Base-by-base conservation (phyloP, 2,329 filamentous ascomycete species). In the Talaromyces islandicus region DNA sequence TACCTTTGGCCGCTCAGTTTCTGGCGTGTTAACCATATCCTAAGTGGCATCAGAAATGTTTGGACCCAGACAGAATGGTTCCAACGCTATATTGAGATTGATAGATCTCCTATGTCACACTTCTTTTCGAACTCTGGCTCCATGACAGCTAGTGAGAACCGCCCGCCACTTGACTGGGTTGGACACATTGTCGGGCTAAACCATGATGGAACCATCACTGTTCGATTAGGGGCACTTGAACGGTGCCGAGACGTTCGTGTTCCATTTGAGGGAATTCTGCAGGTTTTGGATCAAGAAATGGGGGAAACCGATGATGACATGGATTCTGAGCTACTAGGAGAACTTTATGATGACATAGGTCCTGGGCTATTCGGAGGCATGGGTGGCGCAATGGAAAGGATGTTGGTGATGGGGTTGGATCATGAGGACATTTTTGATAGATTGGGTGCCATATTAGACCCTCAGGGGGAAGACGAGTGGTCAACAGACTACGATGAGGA, bases 141-240 rank as follows among this genome's bases (percentile, higher is more conserved):
- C 19, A 48, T 24, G 43, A 6, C 43, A 50, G 19, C 9, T 5
- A n/a, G 5, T 50, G 43, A 12, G 21, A 50, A 14, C 21, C 3
- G 5, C 56, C 63, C 10, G 3, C 56, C 55, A 9, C 51, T 73
- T 7, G 75, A 80, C 41, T 86, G 84, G 80, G 74, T 85, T 58
- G 84, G 84, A 19, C 81, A 85, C 66, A 77, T 87, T 2, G 74
- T 85, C 21, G 80, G 83, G 54, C 72, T 83, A 3, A 77, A 78
- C 12, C 67, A 81, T 3, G 81, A 85, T 66, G 84, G 84, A 2
- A 74, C 73, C 7, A 68, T 84, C 10, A 80, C 78, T 0, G 75
- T 87, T 29, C 77, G 84, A n/a, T 71, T 86, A 19, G 80, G 81
- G 48, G 81, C 78, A 11, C 71, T 79, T 5, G 69, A 77, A 17